phyloP scores from a whole-genome alignment of 1,139 yeast genomes.

The Magnusiomyces fungicola region DNA sequence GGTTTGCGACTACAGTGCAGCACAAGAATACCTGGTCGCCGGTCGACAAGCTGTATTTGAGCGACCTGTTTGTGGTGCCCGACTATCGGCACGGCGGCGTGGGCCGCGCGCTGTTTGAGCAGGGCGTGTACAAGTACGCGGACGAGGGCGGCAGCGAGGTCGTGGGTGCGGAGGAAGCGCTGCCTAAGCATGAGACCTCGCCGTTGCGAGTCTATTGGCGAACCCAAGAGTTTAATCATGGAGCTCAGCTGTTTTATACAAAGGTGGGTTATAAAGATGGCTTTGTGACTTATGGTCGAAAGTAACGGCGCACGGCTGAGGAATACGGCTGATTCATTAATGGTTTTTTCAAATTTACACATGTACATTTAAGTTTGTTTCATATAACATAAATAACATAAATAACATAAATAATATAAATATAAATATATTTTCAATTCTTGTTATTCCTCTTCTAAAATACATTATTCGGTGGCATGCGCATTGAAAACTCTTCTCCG shows the following conservation, averaged over 20 bases:
- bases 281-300: slow-evolving; percentile 33
- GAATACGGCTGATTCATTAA: too few relatives aligned
- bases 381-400: too few relatives aligned
- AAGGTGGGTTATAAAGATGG: slow-evolving; percentile 46
- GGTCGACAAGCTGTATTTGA: slow-evolving; percentile 40
- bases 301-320: too few relatives aligned
- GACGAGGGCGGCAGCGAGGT: slow-evolving; percentile 38
- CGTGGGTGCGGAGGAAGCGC: slow-evolving; percentile 14
- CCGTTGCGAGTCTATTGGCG: slow-evolving; percentile 45
- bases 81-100: slow-evolving; percentile 40
- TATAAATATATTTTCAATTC: too few relatives aligned
- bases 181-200: slow-evolving; percentile 12
- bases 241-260: slow-evolving; percentile 52
- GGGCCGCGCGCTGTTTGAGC: slow-evolving; percentile 44
- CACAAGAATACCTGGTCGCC: slow-evolving; percentile 46
- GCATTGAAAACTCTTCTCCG: slow-evolving; percentile 84
- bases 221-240: slow-evolving; percentile 48
- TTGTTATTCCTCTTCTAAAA: slow-evolving; percentile 7
- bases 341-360: too few relatives aligned
- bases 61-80: slow-evolving; percentile 39
- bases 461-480: slow-evolving; percentile 33
- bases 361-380: too few relatives aligned
- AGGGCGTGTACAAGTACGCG: slow-evolving; percentile 41
- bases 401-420: too few relatives aligned
- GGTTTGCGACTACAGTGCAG: slow-evolving; percentile 43